A percentile compares a stretch with the other conserved stretches of the same genome.
Conservation (phyloP, 306 rosid genomes). For the Acacia acuminata region DNA sequence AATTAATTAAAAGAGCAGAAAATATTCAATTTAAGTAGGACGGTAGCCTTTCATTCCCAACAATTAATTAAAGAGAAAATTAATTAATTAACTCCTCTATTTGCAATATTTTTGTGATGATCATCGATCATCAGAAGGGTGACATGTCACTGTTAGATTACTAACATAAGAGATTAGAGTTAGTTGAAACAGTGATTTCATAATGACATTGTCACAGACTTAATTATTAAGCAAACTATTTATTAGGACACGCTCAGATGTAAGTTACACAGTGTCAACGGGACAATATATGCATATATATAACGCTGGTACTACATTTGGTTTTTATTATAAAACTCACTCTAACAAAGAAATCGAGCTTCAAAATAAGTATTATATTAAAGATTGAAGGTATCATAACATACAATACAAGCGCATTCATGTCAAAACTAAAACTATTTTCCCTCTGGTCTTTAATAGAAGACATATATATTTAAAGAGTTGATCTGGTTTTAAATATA, state of each 20-base stretch:
- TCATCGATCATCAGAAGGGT: constrained; percentile 5
- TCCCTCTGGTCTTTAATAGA: too few relatives aligned
- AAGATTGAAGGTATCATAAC: neutral
- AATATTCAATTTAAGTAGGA: too few relatives aligned
- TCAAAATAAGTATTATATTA: too few relatives aligned
- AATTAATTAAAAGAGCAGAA: too few relatives aligned
- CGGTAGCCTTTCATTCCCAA: neutral
- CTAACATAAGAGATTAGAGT: constrained; percentile 4
- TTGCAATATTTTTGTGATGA: neutral
- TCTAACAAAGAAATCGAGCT: too few relatives aligned
- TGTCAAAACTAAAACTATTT: neutral
- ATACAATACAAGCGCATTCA: neutral
- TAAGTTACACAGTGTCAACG: neutral
- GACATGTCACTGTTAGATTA: constrained; percentile 2
- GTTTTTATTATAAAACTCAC: too few relatives aligned
- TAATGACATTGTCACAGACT: neutral
- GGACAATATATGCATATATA: neutral
- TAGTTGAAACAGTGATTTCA: constrained; percentile 14
- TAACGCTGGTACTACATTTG: too few relatives aligned
- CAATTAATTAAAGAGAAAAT: neutral
- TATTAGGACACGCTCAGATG: neutral
- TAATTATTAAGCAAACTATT: constrained; percentile 19
- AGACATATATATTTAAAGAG: too few relatives aligned
- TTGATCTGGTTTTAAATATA: too few relatives aligned
- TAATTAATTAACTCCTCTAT: neutral